Percentiles rank a stretch among this genome's conserved stretches.
These are phyloP conservation scores for Echria macrotheca DNA, from an alignment of 495 filamentous ascomycete species.

Conservation along the genomic window DNA sequence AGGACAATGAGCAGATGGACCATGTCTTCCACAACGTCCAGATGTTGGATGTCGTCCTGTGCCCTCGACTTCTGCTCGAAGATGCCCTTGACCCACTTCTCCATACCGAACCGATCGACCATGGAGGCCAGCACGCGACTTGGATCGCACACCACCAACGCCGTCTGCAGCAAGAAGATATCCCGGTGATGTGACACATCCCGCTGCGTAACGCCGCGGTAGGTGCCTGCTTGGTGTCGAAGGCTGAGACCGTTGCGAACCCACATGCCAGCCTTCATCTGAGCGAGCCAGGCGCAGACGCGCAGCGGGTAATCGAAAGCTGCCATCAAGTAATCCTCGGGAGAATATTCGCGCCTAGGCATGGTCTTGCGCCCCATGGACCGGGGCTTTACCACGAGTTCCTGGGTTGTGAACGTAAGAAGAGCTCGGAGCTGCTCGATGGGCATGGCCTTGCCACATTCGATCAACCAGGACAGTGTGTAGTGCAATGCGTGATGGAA, in stretches of 20 bases:
- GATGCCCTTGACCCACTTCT: conserved; percentile 79
- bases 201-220: conserved; percentile 77
- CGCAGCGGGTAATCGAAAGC: conserved; percentile 90
- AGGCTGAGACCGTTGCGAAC: conserved; percentile 95
- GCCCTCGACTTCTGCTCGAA: conserved; percentile 60
- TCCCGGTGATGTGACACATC: conserved; percentile 93
- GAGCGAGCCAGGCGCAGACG: conserved; percentile 91
- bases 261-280: conserved; percentile 99
- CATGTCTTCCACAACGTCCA: conserved; percentile 95
- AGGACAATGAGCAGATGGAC: conserved; percentile 88
- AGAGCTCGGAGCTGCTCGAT: conserved; percentile 58
- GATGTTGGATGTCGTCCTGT: conserved; percentile 75
- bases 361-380: conserved; percentile 50
- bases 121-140: conserved; percentile 82
- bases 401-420: conserved; percentile 54
- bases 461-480: conserved; percentile 93
- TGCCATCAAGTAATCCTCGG: conserved; percentile 77
- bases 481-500: conserved; percentile 98
- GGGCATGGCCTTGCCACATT: conserved; percentile 74
- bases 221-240: conserved; percentile 88
- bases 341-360: conserved; percentile 43
- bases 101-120: conserved; percentile 84
- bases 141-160: conserved; percentile 80
- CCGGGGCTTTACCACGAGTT: conserved; percentile 53
- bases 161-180: conserved; percentile 89